phyloP scores from a whole-genome alignment of 495 filamentous ascomycete genomes.

The Astrothelium subdiscretum region DNA sequence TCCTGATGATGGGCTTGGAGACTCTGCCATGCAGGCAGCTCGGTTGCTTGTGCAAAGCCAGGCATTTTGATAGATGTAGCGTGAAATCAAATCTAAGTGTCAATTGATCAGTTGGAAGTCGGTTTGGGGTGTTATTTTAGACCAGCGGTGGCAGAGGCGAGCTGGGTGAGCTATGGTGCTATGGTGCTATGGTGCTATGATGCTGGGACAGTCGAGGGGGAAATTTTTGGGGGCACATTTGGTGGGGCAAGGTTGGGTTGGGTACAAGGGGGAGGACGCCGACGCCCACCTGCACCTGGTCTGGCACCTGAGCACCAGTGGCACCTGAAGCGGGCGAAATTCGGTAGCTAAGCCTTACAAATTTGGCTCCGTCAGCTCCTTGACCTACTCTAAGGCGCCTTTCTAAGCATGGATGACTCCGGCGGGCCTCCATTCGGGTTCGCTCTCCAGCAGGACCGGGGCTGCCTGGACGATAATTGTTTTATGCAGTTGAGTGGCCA shows the following conservation, averaged over 20 bases:
- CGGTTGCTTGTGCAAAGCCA: slow-evolving; percentile 61
- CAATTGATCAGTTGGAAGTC: not conserved
- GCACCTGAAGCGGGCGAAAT: no score
- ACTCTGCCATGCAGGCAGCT: slow-evolving; percentile 71
- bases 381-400: not conserved
- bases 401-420: not conserved
- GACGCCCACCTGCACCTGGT: no score
- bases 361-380: not conserved
- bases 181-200: not conserved
- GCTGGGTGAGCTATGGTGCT: not conserved
- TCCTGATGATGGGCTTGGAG: slow-evolving; percentile 80
- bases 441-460: not conserved
- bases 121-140: not conserved
- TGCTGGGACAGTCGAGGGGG: not conserved
- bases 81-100: not conserved
- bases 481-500: not conserved
- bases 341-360: no score
- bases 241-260: not conserved
- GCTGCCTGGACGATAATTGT: no score
- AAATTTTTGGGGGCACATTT: not conserved
- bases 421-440: not conserved
- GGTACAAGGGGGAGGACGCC: no score
- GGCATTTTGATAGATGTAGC: slow-evolving; percentile 24
- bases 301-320: no score
- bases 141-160: not conserved